Conservation (phyloP, 768 basidiomycete species). For the Glaciozyma martinii region DNA sequence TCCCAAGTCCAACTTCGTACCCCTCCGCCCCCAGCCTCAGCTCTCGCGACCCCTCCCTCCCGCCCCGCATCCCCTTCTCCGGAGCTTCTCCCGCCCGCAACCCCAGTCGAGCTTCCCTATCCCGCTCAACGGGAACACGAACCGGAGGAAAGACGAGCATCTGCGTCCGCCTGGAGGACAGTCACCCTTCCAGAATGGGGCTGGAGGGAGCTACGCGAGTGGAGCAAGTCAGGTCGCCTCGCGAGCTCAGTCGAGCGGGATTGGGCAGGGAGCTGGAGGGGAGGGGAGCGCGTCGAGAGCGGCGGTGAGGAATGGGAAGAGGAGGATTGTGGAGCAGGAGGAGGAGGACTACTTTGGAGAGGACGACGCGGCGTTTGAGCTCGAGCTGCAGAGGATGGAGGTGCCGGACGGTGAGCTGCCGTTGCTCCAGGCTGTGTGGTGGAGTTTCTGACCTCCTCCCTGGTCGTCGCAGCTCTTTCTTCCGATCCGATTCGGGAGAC, state of each 20-base stretch:
- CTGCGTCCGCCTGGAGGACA: not conserved
- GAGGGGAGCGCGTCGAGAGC: not conserved
- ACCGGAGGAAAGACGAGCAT: not conserved
- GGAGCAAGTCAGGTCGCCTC: not conserved
- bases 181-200: not conserved
- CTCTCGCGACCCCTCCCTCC: no score
- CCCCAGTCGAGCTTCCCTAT: not conserved
- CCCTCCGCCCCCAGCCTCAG: no score
- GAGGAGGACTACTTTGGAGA: constrained; percentile 1
- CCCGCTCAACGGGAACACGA: constrained; percentile 5
- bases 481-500: no score
- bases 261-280: not conserved
- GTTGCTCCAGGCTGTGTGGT: not conserved
- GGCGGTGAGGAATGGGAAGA: not conserved
- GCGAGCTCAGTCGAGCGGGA: not conserved
- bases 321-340: not conserved
- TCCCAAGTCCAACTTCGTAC: no score
- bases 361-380: not conserved
- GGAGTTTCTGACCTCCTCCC: no score
- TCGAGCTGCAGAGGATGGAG: not conserved
- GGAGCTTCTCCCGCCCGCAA: no score
- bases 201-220: not conserved
- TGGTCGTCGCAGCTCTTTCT: no score
- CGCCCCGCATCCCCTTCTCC: no score
- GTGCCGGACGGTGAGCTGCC: not conserved